Percentiles rank a stretch among this genome's conserved stretches.
These are phyloP conservation scores for Hydnomerulius pinastri DNA, from an alignment of 768 basidiomycete species.

Conservation along the genomic window DNA sequence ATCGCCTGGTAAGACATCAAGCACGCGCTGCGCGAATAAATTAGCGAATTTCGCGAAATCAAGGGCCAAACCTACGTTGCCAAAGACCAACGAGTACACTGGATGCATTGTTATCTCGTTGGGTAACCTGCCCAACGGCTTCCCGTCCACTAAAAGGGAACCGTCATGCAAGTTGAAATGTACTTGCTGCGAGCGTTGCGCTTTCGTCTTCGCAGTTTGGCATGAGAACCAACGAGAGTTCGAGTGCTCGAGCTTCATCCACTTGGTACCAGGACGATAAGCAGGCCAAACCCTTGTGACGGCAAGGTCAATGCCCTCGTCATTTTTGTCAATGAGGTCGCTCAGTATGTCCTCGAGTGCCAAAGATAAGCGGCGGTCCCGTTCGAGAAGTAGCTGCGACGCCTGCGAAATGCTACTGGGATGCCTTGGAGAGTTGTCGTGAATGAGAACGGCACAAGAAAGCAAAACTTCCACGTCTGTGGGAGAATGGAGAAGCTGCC, in stretches of 20 bases:
- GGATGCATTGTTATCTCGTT: constrained; percentile 16
- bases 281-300: constrained; percentile 22
- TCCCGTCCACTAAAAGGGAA: constrained; percentile 28
- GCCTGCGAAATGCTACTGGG: constrained; percentile 1
- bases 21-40: constrained; percentile 12
- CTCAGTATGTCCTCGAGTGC: constrained; percentile 17
- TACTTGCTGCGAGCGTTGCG: constrained; percentile 21
- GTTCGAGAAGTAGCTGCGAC: constrained; percentile 25
- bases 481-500: constrained; percentile 15
- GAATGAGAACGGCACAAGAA: constrained; percentile 28
- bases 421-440: constrained; percentile 25
- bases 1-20: constrained; percentile 26
- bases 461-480: constrained; percentile 26
- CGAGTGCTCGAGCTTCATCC: constrained; percentile 13
- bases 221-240: constrained; percentile 26
- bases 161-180: constrained; percentile 27
- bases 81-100: constrained; percentile 22
- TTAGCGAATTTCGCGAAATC: neutral
- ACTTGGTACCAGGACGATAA: constrained; percentile 26
- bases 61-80: constrained; percentile 9
- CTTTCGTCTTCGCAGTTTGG: constrained; percentile 7
- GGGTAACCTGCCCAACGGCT: constrained; percentile 26
- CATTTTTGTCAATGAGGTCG: neutral
- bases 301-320: constrained; percentile 21
- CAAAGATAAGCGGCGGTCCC: constrained; percentile 33